These are phyloP conservation scores for Biscogniauxia marginata DNA, from an alignment of 2,329 filamentous ascomycete species.

Conservation along the genomic window DNA sequence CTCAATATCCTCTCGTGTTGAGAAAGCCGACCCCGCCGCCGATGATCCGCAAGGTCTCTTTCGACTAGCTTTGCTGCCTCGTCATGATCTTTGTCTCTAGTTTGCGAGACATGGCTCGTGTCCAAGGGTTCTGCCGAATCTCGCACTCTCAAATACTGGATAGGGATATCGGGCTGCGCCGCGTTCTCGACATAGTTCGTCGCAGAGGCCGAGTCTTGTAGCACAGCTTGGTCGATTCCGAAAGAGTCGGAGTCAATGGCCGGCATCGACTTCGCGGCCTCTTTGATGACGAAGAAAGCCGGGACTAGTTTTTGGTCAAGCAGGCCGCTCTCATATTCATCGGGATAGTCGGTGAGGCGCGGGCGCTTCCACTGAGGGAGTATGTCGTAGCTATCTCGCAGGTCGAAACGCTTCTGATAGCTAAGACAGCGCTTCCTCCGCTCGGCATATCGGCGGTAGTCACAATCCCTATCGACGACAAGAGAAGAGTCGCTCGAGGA, in stretches of 20 bases:
- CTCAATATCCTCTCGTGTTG: slow-evolving; percentile 57
- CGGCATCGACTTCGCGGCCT: slow-evolving; percentile 21
- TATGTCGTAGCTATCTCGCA: slow-evolving; percentile 35
- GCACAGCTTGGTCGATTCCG: slow-evolving; percentile 28
- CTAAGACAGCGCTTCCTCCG: slow-evolving; percentile 41
- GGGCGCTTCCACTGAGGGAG: slow-evolving; percentile 35
- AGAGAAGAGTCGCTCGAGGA: slow-evolving; percentile 34
- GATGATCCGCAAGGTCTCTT: slow-evolving; percentile 44
- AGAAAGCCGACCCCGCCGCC: slow-evolving; percentile 46
- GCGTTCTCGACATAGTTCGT: slow-evolving; percentile 11
- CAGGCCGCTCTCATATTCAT: slow-evolving; percentile 16
- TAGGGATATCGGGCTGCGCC: slow-evolving; percentile 8
- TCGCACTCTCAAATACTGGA: slow-evolving; percentile 16
- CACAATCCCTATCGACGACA: slow-evolving; percentile 19
- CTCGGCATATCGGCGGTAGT: slow-evolving; percentile 29
- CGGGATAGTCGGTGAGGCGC: slow-evolving; percentile 18
- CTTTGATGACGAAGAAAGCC: slow-evolving; percentile 35
- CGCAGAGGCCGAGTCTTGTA: slow-evolving; percentile 17
- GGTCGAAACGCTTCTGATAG: slow-evolving; percentile 33
- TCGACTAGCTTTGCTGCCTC: slow-evolving; percentile 50
- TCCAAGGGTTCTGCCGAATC: slow-evolving; percentile 11
- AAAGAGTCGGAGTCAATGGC: slow-evolving; percentile 17
- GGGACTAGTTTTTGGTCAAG: slow-evolving; percentile 21
- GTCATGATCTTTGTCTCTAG: slow-evolving; percentile 48
- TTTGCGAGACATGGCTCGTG: slow-evolving; percentile 35